These are phyloP conservation scores for Xylariaceae sp. DNA, from an alignment of 2,329 filamentous ascomycete species.

Conservation along the genomic window DNA sequence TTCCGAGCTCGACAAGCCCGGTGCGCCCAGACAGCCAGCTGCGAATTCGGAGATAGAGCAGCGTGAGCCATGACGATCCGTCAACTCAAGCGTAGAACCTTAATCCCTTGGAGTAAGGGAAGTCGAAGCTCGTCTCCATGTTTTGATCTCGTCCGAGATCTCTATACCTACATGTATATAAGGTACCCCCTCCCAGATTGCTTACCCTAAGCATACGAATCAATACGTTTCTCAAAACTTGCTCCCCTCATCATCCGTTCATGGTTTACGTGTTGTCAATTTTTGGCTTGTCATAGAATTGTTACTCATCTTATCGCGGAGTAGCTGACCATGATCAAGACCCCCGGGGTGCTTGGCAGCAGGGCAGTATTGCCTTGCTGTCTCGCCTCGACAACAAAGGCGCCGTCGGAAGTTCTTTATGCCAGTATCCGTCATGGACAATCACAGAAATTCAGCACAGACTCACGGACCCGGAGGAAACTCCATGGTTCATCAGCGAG, in stretches of 20 bases:
- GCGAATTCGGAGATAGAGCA: conserved; percentile 20
- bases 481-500: conserved; percentile 24
- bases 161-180: too few species aligned
- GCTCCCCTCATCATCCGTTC: too few species aligned
- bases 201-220: too few species aligned
- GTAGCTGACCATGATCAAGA: conserved; percentile 24
- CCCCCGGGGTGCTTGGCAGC: conserved; percentile 18
- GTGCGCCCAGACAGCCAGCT: conserved; percentile 5
- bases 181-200: too few species aligned
- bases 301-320: background rate
- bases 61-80: conserved; percentile 1
- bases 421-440: conserved; percentile 15
- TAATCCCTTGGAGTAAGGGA: background rate
- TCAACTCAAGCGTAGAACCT: conserved; percentile 4
- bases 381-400: conserved; percentile 15
- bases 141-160: too few species aligned
- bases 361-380: conserved; percentile 19
- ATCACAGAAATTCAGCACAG: conserved; percentile 11
- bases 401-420: conserved; percentile 19
- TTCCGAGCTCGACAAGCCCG: conserved; percentile 2
- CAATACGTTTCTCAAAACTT: too few species aligned
- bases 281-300: too few species aligned
- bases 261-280: too few species aligned
- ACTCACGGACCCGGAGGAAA: conserved; percentile 17
- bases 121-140: background rate